Base-by-base conservation (phyloP, 208 protist genomes). In the Trypanosoma avium region DNA sequence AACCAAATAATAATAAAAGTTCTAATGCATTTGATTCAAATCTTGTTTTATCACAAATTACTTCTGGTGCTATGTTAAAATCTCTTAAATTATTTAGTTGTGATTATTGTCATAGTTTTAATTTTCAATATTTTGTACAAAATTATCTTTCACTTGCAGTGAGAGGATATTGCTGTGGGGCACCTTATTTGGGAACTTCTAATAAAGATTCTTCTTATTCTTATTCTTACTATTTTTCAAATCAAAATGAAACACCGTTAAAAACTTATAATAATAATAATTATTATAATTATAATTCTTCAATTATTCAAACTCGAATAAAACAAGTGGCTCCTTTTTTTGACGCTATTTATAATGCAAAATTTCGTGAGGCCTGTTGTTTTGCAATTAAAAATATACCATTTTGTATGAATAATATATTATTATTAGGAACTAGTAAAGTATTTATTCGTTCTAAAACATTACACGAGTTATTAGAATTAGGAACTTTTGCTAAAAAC, bases 141-240 rank as follows among this genome's bases (percentile, higher is more conserved):
- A 48, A 46, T 5, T 72, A 61, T 38, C 57, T 63, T 54, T 53
- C 32, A 4, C 65, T 59, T 30, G 54, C 48, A 5, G 43, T 61
- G 5, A 8, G 64, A 43, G 55, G 53, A 19, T 61, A 55, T 42
- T 54, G 52, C 35, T 54, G 63, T 45, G 56, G 47, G 12, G 33
- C 40, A 10, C 21, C 32, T 57, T 7, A 52, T 8, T 29, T 40
- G 4, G n/a, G 24, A 26, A 24, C 10, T 8, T 61, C 15, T 43
- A 33, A 17, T 2, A 61, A 61, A 27, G 9, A 42, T 27, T 0
- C 21, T 10, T 7, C 43, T 15, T 8, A 3, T 4, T 8, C 40
- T 1, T 29, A 9, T 35, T 47, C 43, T 12, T 29, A 17, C n/a
- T 52, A 9, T 17, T 19, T n/a, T 33, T 52, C 27, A 40, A 38